Evolutionary conservation across 202 grass and related monocot genomes (phyloP).

Genomic region (Panicum virgatum): DNA sequence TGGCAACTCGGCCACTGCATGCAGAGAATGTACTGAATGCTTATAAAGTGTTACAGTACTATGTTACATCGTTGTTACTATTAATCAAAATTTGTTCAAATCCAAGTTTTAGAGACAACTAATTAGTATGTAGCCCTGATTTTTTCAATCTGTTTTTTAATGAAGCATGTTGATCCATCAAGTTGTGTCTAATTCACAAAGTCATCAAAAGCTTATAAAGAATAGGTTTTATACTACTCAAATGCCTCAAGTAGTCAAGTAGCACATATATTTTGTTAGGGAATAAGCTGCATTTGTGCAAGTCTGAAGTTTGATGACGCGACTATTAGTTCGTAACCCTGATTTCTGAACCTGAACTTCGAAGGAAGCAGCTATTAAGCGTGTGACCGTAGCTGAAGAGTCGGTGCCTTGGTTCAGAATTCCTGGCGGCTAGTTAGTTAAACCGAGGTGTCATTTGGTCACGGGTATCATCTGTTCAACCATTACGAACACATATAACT

Average conservation of each 20-base stretch:
- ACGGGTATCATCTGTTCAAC: neutral
- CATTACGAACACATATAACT: neutral
- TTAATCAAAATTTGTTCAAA: neutral
- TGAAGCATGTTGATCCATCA: neutral
- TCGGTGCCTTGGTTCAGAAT: conserved; percentile 13
- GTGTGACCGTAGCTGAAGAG: neutral
- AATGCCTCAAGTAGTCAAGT: neutral
- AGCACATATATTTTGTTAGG: neutral
- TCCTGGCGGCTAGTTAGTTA: neutral
- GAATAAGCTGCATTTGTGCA: neutral
- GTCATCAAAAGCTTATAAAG: neutral
- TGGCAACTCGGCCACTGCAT: neutral
- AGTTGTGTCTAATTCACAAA: neutral
- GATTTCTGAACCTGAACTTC: neutral
- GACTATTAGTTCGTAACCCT: neutral
- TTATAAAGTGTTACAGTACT: neutral
- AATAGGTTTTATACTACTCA: neutral
- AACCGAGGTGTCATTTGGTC: neutral
- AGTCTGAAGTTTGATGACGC: neutral
- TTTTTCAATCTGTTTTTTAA: neutral
- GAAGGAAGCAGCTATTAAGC: neutral
- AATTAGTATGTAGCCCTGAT: neutral
- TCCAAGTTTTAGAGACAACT: neutral
- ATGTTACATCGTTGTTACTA: neutral
- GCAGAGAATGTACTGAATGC: neutral